Evolutionary conservation across 306 rosid genomes (phyloP), one percentile per base, ranked within the genome.

Genomic region (Quercus berberidifolia): DNA sequence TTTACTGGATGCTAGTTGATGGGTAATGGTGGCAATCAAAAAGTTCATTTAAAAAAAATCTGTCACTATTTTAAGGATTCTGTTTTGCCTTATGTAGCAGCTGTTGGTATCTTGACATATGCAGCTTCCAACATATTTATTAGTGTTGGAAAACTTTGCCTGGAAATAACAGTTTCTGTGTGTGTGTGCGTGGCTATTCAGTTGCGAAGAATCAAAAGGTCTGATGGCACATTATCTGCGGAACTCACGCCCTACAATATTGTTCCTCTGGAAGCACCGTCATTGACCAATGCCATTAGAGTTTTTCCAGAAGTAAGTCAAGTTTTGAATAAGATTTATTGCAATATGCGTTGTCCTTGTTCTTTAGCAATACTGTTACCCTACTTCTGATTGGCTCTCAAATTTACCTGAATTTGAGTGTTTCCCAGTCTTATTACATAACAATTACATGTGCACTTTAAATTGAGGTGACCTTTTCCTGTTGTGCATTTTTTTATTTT

Each of bases 271-370:
- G 96, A 93, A 52, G 94, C 96, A 9, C 91, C 88, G 0, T 88
- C 94, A 62, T 71, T 95, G 63, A 87, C 96, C 78, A 95, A 87
- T 90, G 96, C 93, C 71, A 95, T 95, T 87, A 91, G 97, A 85
- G 64, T 85, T 76, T 95, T 95, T 82, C 98, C 98, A 1, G 99
- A 95, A 80, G 99, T 95, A 91, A 88, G 94, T 87, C 62, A 86
- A 74, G 69, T 35, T 68, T 74, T 69, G 49, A 77, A 76, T 72
- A 55, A 73, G 51, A 52, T 70, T 70, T 72, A 56, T 75, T 52
- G 14, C 46, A 25, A 46, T 52, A 62, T 31, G 38, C 69, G 23
- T 13, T 55, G 31, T 65, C 18, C 58, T 3, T 69, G 55, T n/a
- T n/a, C 31, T 71, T 33, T 71, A 26, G 46, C 30, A 73, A 8